Conservation (phyloP, 2,329 filamentous ascomycete species). For the Fusarium heterosporum region DNA sequence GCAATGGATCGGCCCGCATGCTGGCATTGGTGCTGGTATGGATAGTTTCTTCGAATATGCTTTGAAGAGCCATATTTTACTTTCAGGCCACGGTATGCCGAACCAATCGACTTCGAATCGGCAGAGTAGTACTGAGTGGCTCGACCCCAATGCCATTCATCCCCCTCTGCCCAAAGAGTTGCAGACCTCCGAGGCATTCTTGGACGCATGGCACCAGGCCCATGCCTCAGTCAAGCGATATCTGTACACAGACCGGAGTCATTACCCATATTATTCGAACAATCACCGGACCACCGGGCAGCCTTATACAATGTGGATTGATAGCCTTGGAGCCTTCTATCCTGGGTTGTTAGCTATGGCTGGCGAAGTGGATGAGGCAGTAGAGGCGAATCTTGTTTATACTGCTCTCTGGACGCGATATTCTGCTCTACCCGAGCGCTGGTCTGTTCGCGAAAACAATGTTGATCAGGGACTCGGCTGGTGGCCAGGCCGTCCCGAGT, state of each 20-base stretch:
- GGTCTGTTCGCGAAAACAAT: slow-evolving; percentile 85
- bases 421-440: slow-evolving; percentile 92
- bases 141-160: slow-evolving; percentile 74
- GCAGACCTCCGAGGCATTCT: slow-evolving; percentile 80
- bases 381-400: slow-evolving; percentile 89
- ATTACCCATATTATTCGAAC: slow-evolving; percentile 94
- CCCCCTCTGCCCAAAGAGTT: slow-evolving; percentile 71
- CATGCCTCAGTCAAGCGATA: slow-evolving; percentile 91
- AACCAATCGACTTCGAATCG: slow-evolving; percentile 58
- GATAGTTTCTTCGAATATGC: slow-evolving; percentile 99
- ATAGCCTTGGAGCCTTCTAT: slow-evolving; percentile 95
- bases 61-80: slow-evolving; percentile 89
- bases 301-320: slow-evolving; percentile 91
- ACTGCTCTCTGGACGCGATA: slow-evolving; percentile 96
- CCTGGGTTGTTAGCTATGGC: slow-evolving; percentile 87
- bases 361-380: slow-evolving; percentile 90
- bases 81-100: slow-evolving; percentile 77
- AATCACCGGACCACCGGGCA: slow-evolving; percentile 90
- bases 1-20: slow-evolving; percentile 86
- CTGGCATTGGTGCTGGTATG: slow-evolving; percentile 95
- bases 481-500: slow-evolving; percentile 96
- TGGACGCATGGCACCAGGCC: slow-evolving; percentile 85
- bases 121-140: slow-evolving; percentile 59
- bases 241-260: slow-evolving; percentile 79
- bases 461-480: slow-evolving; percentile 90